phyloP scores from a whole-genome alignment of 2,329 filamentous ascomycete genomes.

The Saccharata proteae region DNA sequence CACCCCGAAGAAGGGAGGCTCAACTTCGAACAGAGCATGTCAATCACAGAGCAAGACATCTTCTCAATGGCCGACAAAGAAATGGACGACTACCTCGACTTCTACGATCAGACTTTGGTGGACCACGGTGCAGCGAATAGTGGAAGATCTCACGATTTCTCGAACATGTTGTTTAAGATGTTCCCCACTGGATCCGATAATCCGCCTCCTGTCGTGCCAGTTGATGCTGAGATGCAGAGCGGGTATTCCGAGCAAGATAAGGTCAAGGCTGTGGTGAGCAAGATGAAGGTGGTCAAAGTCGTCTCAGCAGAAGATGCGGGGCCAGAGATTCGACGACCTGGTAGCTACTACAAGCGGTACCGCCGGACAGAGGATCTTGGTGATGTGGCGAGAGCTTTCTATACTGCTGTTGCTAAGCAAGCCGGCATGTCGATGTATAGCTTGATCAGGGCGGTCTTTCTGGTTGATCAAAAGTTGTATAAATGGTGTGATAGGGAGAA shows the following conservation, averaged over 20 bases:
- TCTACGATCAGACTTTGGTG: slow-evolving; percentile 59
- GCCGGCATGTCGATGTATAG: slow-evolving; percentile 38
- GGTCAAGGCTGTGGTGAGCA: slow-evolving; percentile 32
- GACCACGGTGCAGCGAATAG: slow-evolving; percentile 20
- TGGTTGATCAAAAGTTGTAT: slow-evolving; percentile 29
- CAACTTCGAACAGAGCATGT: slow-evolving; percentile 35
- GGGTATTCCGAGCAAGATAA: slow-evolving; percentile 17
- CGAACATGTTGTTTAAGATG: slow-evolving; percentile 24
- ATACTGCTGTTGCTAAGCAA: slow-evolving; percentile 37
- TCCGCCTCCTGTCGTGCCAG: slow-evolving; percentile 8
- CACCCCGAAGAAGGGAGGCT: slow-evolving; percentile 9
- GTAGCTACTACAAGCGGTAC: slow-evolving; percentile 39
- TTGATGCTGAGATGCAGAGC: slow-evolving; percentile 10
- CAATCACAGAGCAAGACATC: slow-evolving; percentile 49
- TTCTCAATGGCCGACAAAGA: slow-evolving; percentile 48
- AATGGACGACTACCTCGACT: slow-evolving; percentile 67
- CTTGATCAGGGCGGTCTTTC: slow-evolving; percentile 38
- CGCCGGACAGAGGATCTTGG: slow-evolving; percentile 34
- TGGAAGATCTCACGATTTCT: slow-evolving; percentile 27
- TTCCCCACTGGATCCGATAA: slow-evolving; percentile 23
- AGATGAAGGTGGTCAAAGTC: slow-evolving; percentile 26
- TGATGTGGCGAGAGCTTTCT: slow-evolving; percentile 33
- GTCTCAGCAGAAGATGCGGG: slow-evolving; percentile 20
- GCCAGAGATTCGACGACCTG: slow-evolving; percentile 27
- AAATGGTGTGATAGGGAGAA: slow-evolving; percentile 1